Conservation (phyloP, 495 filamentous ascomycete species). For the Copromyces sp. region DNA sequence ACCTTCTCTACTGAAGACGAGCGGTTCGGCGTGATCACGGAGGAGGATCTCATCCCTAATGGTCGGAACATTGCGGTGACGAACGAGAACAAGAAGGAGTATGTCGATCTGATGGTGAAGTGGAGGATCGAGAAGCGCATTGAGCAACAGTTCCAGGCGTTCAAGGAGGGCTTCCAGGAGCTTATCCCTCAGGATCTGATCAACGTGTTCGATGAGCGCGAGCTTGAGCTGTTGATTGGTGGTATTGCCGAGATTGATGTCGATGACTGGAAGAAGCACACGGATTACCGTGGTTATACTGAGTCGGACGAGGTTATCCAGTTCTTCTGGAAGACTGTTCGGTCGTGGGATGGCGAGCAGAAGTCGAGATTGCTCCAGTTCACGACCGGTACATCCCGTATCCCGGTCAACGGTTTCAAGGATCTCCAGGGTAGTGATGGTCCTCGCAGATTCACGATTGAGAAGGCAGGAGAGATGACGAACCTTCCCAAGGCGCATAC, state of each 20-base stretch:
- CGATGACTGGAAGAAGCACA: constrained; percentile 99
- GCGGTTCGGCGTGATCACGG: constrained; percentile 85
- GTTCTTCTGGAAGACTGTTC: constrained; percentile 97
- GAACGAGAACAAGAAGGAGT: constrained; percentile 92
- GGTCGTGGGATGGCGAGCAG: constrained; percentile 95
- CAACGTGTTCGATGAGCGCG: constrained; percentile 97
- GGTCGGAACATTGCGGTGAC: constrained; percentile 91
- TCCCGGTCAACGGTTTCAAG: constrained; percentile 99
- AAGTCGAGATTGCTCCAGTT: constrained; percentile 96
- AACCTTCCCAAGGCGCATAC: constrained; percentile 97
- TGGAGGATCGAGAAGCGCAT: constrained; percentile 99
- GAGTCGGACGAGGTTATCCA: constrained; percentile 93
- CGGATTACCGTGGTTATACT: constrained; percentile 99
- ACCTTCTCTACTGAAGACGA: constrained; percentile 97
- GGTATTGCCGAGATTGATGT: constrained; percentile 99
- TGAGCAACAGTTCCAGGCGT: constrained; percentile 95
- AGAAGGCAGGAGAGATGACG: constrained; percentile 82
- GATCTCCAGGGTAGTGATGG: constrained; percentile 97
- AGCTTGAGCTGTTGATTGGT: constrained; percentile 91
- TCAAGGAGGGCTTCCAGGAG: constrained; percentile 95
- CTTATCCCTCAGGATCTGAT: constrained; percentile 93
- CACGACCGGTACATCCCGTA: constrained; percentile 92
- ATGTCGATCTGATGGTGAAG: constrained; percentile 92
- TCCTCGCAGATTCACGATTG: constrained; percentile 90
- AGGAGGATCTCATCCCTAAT: constrained; percentile 84